Conservation (phyloP, 2,329 filamentous ascomycete species). For the Nigrospora sphaerica region DNA sequence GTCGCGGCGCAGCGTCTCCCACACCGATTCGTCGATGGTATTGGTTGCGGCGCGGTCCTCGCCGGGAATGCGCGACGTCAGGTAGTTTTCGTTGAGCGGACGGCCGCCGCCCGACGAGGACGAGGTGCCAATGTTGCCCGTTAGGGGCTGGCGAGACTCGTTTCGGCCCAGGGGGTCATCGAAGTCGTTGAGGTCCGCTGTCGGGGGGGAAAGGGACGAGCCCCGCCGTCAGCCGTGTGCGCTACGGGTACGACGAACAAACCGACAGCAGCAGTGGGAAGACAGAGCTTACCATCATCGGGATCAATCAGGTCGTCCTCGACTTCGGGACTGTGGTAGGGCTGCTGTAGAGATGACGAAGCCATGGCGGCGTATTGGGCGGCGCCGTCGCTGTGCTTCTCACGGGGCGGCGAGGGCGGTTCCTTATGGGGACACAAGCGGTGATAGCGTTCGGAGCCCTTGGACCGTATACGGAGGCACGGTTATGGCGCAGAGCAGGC, state of each 20-base stretch:
- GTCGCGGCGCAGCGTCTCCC: constrained; percentile 93
- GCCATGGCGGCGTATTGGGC: constrained; percentile 21
- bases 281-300: constrained; percentile 57
- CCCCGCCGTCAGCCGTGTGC: too few relatives aligned
- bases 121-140: constrained; percentile 70
- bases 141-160: constrained; percentile 66
- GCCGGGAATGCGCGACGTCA: constrained; percentile 83
- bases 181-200: constrained; percentile 84
- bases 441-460: too few relatives aligned
- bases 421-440: too few relatives aligned
- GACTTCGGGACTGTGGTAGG: constrained; percentile 52
- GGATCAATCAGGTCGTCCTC: constrained; percentile 66
- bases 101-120: constrained; percentile 36
- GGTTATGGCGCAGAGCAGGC: too few relatives aligned
- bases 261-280: neutral
- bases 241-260: neutral
- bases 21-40: constrained; percentile 95
- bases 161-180: constrained; percentile 71
- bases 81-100: constrained; percentile 66
- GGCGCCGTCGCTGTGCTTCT: too few relatives aligned
- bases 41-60: constrained; percentile 87
- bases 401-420: too few relatives aligned
- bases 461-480: too few relatives aligned
- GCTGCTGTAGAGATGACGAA: constrained; percentile 43
- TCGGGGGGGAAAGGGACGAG: neutral